phyloP scores from a whole-genome alignment of 805 yeast species.

The Blastobotrys mokoenaii region DNA sequence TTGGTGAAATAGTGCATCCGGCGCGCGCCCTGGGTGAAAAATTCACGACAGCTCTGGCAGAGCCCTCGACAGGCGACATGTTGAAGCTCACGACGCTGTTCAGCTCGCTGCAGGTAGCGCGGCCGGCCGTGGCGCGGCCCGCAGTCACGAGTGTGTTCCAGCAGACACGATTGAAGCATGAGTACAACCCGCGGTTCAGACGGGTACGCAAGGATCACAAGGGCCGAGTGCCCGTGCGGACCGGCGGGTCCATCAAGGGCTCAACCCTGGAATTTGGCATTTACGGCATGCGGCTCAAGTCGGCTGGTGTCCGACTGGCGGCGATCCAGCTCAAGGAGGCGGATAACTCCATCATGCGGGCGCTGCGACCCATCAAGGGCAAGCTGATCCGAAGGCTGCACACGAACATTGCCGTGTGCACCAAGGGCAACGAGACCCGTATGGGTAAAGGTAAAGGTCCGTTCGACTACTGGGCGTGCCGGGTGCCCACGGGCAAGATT shows the following conservation, averaged over 20 bases:
- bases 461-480: conserved; percentile 92
- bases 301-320: conserved; percentile 79
- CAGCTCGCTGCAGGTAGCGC: neutral
- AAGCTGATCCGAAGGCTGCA: conserved; percentile 70
- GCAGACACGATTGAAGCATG: conserved; percentile 20
- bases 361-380: conserved; percentile 61
- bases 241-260: conserved; percentile 90
- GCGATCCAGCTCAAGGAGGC: conserved; percentile 90
- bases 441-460: conserved; percentile 99
- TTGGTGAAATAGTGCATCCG: no score
- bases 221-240: conserved; percentile 89
- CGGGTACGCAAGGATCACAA: conserved; percentile 71
- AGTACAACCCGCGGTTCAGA: conserved; percentile 54
- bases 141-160: conserved; percentile 9
- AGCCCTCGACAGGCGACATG: neutral
- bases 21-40: no score
- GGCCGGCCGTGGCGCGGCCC: conserved; percentile 2
- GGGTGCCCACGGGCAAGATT: conserved; percentile 93
- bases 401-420: conserved; percentile 83
- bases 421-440: conserved; percentile 97
- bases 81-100: neutral
- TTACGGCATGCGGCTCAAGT: conserved; percentile 77
- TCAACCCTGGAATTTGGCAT: conserved; percentile 72
- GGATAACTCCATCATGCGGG: conserved; percentile 75
- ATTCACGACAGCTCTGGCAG: no score